A percentile compares a stretch with the other conserved stretches of the same genome.
Conservation (phyloP, 108 stramenopile genomes). For the Fistulifera pelliculosa region DNA sequence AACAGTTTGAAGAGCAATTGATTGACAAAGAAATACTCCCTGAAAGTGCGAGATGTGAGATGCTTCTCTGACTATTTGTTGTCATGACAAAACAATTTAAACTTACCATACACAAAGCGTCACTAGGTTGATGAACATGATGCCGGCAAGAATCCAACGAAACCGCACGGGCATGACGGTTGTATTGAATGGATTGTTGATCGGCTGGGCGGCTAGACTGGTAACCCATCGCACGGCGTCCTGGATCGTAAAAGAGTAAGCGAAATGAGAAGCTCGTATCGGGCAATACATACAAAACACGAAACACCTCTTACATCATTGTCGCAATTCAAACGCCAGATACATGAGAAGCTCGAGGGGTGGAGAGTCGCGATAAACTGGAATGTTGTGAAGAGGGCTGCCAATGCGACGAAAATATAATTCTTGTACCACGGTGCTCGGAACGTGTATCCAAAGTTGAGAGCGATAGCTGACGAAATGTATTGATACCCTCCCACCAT, state of each 20-base stretch:
- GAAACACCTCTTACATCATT: conserved; percentile 22
- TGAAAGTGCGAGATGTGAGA: not conserved
- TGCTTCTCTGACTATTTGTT: too few species aligned
- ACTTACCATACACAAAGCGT: conserved; percentile 35
- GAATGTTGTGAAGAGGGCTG: conserved; percentile 15
- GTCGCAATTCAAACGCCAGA: conserved; percentile 51
- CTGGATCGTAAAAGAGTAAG: not conserved
- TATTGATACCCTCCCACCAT: conserved; percentile 53
- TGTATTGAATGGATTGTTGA: conserved; percentile 39
- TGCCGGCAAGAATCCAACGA: conserved; percentile 24
- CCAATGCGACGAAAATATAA: conserved; percentile 36
- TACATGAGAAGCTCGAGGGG: conserved; percentile 33
- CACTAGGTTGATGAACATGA: conserved; percentile 47
- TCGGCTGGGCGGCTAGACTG: conserved; percentile 12
- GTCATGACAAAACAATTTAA: too few species aligned
- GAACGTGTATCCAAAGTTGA: conserved; percentile 47
- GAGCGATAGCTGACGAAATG: conserved; percentile 42
- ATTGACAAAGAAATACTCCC: conserved; percentile 17
- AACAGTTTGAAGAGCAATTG: conserved; percentile 2
- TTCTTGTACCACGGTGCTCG: conserved; percentile 32
- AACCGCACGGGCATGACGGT: conserved; percentile 56
- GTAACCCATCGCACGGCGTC: conserved; percentile 26
- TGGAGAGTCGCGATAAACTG: conserved; percentile 22
- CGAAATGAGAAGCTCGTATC: not conserved
- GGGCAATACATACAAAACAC: too few species aligned